These are phyloP conservation scores for Przewalskia tangutica DNA, from an alignment of 257 asterid genomes.

Conservation along the genomic window DNA sequence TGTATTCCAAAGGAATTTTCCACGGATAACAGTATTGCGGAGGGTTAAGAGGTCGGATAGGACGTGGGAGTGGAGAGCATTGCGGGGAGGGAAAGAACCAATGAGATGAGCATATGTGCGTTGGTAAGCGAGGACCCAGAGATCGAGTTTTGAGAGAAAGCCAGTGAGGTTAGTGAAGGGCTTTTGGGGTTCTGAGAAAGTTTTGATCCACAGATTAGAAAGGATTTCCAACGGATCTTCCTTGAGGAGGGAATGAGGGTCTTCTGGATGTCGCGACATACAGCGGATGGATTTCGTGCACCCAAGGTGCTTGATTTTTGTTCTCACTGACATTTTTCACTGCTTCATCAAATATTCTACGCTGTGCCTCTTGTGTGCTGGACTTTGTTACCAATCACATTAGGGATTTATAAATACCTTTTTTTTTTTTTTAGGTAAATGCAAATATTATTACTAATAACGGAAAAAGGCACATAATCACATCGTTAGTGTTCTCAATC, in stretches of 20 bases:
- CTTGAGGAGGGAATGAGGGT: slow-evolving; percentile 51
- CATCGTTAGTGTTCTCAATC: too few species aligned
- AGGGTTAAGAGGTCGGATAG: slow-evolving; percentile 53
- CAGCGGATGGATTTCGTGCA: slow-evolving; percentile 20
- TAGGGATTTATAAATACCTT: too few species aligned
- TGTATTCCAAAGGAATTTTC: slow-evolving; percentile 57
- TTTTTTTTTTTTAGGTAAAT: too few species aligned
- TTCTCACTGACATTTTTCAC: slow-evolving; percentile 45
- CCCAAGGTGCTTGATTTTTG: slow-evolving; percentile 54
- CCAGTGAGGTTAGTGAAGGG: slow-evolving; percentile 78
- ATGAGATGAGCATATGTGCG: slow-evolving; percentile 77
- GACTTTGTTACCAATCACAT: too few species aligned
- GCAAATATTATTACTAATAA: too few species aligned
- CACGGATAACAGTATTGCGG: slow-evolving; percentile 52
- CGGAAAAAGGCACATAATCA: too few species aligned
- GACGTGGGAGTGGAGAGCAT: slow-evolving; percentile 46
- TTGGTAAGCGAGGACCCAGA: slow-evolving; percentile 96
- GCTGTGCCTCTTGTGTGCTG: too few species aligned
- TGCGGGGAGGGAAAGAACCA: slow-evolving; percentile 80
- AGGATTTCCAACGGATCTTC: slow-evolving; percentile 73
- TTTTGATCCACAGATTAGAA: slow-evolving; percentile 74
- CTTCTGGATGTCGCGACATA: slow-evolving; percentile 21
- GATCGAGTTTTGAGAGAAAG: slow-evolving; percentile 74
- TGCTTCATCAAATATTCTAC: too few species aligned
- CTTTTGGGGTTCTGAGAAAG: slow-evolving; percentile 55